Conservation (phyloP, 2,329 filamentous ascomycete species). For the Paecilomyces sp. region DNA sequence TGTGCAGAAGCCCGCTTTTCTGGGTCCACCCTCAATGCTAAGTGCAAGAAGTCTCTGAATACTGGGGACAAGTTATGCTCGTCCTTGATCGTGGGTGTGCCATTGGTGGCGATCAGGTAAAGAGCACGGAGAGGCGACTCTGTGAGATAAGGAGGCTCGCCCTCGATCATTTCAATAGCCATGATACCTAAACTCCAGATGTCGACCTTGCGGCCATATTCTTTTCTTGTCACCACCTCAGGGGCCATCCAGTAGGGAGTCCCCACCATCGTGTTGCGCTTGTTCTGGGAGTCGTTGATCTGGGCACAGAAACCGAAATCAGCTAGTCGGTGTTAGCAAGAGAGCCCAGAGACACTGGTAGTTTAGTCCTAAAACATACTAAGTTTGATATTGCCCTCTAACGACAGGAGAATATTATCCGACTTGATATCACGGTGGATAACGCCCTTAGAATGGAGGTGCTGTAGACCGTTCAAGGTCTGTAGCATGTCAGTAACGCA, state of each 20-base stretch:
- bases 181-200: slow-evolving; percentile 99
- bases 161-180: slow-evolving; percentile 99
- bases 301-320: slow-evolving; percentile 99
- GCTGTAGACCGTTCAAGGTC: slow-evolving; percentile 84
- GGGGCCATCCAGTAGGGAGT: slow-evolving; percentile 99
- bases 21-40: slow-evolving; percentile 92
- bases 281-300: slow-evolving; percentile 94
- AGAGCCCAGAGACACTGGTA: slow-evolving; percentile 20
- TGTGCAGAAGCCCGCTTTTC: slow-evolving; percentile 94
- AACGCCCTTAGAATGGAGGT: slow-evolving; percentile 93
- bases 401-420: slow-evolving; percentile 89
- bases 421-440: slow-evolving; percentile 99
- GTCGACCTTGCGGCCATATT: slow-evolving; percentile 96
- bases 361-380: slow-evolving; percentile 52
- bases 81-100: slow-evolving; percentile 91
- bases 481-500: slow-evolving; percentile 16
- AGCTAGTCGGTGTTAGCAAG: slow-evolving; percentile 46
- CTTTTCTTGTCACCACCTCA: slow-evolving; percentile 93
- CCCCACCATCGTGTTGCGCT: slow-evolving; percentile 97
- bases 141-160: slow-evolving; percentile 92
- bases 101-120: slow-evolving; percentile 94
- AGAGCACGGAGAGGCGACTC: slow-evolving; percentile 88
- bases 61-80: slow-evolving; percentile 72
- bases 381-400: slow-evolving; percentile 94
- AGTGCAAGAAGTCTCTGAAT: slow-evolving; percentile 86